phyloP scores from a whole-genome alignment of 1,139 yeast genomes.

The Yamadazyma siamensis region DNA sequence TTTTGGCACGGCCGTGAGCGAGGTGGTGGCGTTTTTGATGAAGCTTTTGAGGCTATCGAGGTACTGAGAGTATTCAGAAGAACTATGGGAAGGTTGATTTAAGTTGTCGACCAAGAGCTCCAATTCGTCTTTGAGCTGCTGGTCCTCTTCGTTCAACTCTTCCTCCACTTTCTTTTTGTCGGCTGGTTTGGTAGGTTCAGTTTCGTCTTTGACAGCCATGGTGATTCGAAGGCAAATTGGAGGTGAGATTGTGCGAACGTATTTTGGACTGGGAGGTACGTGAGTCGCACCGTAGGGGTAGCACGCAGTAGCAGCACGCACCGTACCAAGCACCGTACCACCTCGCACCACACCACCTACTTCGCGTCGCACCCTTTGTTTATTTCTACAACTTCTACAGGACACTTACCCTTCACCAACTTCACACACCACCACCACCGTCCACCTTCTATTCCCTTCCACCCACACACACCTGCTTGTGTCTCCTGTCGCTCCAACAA shows the following conservation, averaged over 20 bases:
- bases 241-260: no score
- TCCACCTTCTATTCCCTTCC: no score
- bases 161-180: constrained; percentile 44
- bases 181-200: constrained; percentile 1
- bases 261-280: background rate
- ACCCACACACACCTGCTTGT: no score
- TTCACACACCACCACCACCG: no score
- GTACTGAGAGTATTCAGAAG: constrained; percentile 52
- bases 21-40: constrained; percentile 90
- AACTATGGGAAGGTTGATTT: constrained; percentile 38
- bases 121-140: constrained; percentile 79
- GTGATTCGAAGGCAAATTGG: constrained; percentile 1
- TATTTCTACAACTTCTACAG: no score
- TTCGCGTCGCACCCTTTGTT: no score
- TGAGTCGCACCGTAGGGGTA: background rate
- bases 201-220: background rate
- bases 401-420: no score
- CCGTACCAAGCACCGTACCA: no score
- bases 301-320: constrained; percentile 1
- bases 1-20: constrained; percentile 99
- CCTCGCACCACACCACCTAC: no score
- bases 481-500: no score
- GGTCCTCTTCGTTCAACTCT: constrained; percentile 92
- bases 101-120: constrained; percentile 84
- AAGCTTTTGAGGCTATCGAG: constrained; percentile 68